Evolutionary conservation across 139 green algal species (phyloP).

Genomic region (Asterochloris erici): DNA sequence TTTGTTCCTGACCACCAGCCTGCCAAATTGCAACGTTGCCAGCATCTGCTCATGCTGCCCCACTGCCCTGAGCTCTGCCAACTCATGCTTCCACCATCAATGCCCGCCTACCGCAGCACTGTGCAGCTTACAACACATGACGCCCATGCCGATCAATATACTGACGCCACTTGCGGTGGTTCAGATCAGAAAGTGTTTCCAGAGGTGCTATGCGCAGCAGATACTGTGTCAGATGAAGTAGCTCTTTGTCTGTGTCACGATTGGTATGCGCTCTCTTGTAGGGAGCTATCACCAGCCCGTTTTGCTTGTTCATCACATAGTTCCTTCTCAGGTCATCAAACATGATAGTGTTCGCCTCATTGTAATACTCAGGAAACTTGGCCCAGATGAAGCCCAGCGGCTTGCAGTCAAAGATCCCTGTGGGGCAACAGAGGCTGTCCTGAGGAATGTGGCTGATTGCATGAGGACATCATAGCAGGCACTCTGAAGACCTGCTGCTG

Average conservation of each 20-base stretch:
- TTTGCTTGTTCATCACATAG: constrained; percentile 92
- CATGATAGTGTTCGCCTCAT: constrained; percentile 89
- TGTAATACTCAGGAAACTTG: constrained; percentile 65
- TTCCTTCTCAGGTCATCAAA: constrained; percentile 94
- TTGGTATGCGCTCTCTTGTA: constrained; percentile 77
- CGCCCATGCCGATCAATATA: constrained; percentile 10
- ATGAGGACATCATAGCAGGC: neutral
- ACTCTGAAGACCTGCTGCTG: neutral
- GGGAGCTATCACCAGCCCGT: constrained; percentile 83
- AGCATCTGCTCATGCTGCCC: no score
- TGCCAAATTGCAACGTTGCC: no score
- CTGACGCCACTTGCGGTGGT: constrained; percentile 73
- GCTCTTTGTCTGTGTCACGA: constrained; percentile 78
- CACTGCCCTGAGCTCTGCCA: no score
- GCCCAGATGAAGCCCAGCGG: constrained; percentile 83
- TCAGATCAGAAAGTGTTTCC: constrained; percentile 55
- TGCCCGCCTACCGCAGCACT: no score
- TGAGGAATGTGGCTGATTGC: neutral
- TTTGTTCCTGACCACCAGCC: no score
- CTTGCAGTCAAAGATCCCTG: constrained; percentile 95
- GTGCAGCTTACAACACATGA: no score
- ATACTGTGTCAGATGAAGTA: constrained; percentile 80
- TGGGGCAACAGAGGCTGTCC: neutral
- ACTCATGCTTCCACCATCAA: no score
- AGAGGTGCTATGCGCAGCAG: constrained; percentile 68